phyloP scores from a whole-genome alignment of 768 basidiomycete genomes.

The Albatrellus ellisii region DNA sequence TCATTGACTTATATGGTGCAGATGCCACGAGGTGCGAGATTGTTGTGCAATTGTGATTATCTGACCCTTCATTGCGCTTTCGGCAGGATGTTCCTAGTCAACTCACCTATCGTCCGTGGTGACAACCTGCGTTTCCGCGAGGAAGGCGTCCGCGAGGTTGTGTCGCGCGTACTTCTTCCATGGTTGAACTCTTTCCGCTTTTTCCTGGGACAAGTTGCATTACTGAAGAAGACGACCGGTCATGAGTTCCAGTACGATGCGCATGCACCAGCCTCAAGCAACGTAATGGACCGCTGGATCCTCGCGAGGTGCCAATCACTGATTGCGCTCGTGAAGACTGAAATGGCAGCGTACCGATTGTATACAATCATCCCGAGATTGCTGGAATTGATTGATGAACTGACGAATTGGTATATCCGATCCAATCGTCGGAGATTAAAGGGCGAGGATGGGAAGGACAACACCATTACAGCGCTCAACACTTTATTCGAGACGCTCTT shows the following conservation, averaged over 20 bases:
- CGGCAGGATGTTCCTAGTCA: constrained; percentile 89
- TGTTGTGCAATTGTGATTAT: not conserved
- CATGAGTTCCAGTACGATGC: constrained; percentile 78
- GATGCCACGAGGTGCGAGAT: constrained; percentile 72
- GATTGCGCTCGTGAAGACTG: constrained; percentile 79
- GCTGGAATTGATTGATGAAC: constrained; percentile 83
- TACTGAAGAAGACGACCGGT: constrained; percentile 71
- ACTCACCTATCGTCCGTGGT: constrained; percentile 95
- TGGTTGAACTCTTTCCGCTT: constrained; percentile 99
- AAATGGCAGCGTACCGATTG: constrained; percentile 95
- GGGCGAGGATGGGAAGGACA: constrained; percentile 85
- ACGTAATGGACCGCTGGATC: constrained; percentile 99
- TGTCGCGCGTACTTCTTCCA: constrained; percentile 91
- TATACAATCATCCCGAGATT: constrained; percentile 97
- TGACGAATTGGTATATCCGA: constrained; percentile 99
- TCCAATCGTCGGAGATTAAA: constrained; percentile 95
- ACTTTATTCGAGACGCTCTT: constrained; percentile 92
- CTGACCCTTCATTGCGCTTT: not conserved
- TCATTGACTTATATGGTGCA: constrained; percentile 87
- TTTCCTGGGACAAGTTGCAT: constrained; percentile 88
- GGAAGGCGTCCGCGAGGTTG: constrained; percentile 93
- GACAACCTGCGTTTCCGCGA: constrained; percentile 98
- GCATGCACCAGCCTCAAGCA: constrained; percentile 69
- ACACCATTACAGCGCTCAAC: constrained; percentile 80
- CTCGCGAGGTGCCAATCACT: constrained; percentile 96